Evolutionary conservation across 2,329 filamentous ascomycete genomes (phyloP), one percentile per base, ranked within the genome.

Genomic region (Gnomoniopsis sp.): DNA sequence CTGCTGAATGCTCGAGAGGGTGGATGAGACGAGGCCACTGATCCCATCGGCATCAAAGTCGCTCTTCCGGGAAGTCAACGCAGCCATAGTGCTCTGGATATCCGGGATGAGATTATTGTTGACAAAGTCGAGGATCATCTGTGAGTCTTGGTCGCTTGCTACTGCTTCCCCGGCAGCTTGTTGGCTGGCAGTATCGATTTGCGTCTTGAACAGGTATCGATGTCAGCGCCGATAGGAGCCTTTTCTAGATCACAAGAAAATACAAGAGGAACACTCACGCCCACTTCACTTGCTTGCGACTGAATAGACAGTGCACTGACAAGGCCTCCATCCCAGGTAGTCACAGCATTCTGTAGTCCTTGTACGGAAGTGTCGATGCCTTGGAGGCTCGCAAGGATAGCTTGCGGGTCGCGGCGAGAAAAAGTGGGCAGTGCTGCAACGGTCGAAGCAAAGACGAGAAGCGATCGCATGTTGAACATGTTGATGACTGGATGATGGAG

Each of bases 101-200:
- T 56, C 53, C 2, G 53, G 53, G n/a, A 38, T 49, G 3, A 56
- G 53, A 19, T 44, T 49, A 11, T 36, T 48, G 22, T 46, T 56
- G 46, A 56, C 53, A 11, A 49, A 56, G 46, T 23, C 19, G 53
- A 56, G n/a, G 47, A 56, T 49, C 46, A 23, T 49, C 53, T 56
- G 53, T 21, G 53, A 56, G 53, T 56, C 53, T 36, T 36, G 44
- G 33, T 48, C 49, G 19, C 34, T 43, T 23, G 53, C 53, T 46
- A 49, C 46, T n/a, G 53, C 3, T 12, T 56, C 53, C 15, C 30
- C 23, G 7, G 53, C n/a, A 15, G 53, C 53, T 8, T 44, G 44
- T 8, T 34, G 12, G 36, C 49, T 49, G 53, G 53, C 53, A 17
- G 48, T 56, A 36, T 56, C 44, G 15, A 56, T 56, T 38, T 56